Conservation (phyloP, 352 stramenopile genomes). For the Phytophthora chlamydospora region DNA sequence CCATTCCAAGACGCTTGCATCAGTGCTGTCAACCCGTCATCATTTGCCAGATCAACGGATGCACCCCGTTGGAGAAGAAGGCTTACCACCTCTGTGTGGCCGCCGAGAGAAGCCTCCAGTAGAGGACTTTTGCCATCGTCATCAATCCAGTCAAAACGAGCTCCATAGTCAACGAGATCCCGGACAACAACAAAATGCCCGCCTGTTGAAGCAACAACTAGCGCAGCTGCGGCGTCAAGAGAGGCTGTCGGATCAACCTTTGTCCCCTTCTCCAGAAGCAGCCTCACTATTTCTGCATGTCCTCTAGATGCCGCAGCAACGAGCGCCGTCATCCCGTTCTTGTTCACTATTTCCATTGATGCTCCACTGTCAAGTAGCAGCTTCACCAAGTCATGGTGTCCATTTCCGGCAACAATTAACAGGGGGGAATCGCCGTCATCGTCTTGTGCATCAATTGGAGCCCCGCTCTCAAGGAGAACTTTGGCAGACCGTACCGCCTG, state of each 20-base stretch:
- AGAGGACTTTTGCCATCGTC: too few relatives aligned
- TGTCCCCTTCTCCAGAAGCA: too few relatives aligned
- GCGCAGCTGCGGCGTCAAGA: too few relatives aligned
- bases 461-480: not conserved
- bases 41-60: not conserved
- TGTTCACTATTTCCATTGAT: conserved; percentile 1
- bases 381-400: not conserved
- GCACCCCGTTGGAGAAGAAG: not conserved
- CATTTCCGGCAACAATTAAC: not conserved
- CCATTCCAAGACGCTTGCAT: not conserved
- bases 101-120: too few relatives aligned
- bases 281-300: too few relatives aligned
- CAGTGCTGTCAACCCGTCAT: not conserved
- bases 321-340: not conserved
- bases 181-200: too few relatives aligned
- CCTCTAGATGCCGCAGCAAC: too few relatives aligned
- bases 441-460: not conserved
- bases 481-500: not conserved
- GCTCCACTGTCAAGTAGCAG: conserved; percentile 7
- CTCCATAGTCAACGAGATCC: too few relatives aligned
- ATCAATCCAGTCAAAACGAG: too few relatives aligned
- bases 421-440: not conserved
- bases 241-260: too few relatives aligned
- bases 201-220: too few relatives aligned
- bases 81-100: not conserved